Percentiles rank a stretch among this genome's conserved stretches.
These are phyloP conservation scores for Paraconiothyrium brasiliense DNA, from an alignment of 2,329 filamentous ascomycete species.

Conservation along the genomic window DNA sequence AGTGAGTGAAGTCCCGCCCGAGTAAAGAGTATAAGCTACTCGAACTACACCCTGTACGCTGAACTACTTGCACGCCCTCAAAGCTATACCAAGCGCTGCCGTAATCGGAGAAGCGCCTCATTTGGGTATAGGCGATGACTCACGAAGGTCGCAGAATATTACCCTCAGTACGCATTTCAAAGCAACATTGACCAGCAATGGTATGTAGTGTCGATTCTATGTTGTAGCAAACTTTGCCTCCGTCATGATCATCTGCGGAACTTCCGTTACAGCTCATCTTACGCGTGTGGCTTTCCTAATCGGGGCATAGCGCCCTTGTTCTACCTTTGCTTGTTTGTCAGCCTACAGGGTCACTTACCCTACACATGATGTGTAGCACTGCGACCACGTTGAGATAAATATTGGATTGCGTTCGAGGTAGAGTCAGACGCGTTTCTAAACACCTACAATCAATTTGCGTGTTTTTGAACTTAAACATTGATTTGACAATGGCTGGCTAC, in stretches of 20 bases:
- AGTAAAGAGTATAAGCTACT: no score
- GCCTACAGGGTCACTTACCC: background rate
- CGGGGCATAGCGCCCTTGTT: background rate
- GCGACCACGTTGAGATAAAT: background rate
- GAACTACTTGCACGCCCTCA: no score
- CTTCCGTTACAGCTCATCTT: background rate
- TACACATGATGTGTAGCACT: background rate
- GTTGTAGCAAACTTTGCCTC: background rate
- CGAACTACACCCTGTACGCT: background rate
- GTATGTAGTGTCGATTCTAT: background rate
- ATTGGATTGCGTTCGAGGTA: background rate
- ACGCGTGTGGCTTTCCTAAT: constrained; percentile 5
- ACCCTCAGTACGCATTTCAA: background rate
- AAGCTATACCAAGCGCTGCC: background rate
- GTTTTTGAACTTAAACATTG: background rate
- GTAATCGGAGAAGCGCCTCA: no score
- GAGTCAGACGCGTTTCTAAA: no score
- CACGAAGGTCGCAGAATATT: background rate
- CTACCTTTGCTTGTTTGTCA: constrained; percentile 9
- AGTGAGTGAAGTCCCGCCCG: background rate
- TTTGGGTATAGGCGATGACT: background rate
- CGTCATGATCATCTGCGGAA: background rate
- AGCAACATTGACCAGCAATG: background rate
- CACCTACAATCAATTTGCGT: no score
- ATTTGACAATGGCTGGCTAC: constrained; percentile 11